Percentiles rank a stretch among this genome's conserved stretches.
Conservation (phyloP, 2,329 filamentous ascomycete species). For the Apiospora pterosperma region DNA sequence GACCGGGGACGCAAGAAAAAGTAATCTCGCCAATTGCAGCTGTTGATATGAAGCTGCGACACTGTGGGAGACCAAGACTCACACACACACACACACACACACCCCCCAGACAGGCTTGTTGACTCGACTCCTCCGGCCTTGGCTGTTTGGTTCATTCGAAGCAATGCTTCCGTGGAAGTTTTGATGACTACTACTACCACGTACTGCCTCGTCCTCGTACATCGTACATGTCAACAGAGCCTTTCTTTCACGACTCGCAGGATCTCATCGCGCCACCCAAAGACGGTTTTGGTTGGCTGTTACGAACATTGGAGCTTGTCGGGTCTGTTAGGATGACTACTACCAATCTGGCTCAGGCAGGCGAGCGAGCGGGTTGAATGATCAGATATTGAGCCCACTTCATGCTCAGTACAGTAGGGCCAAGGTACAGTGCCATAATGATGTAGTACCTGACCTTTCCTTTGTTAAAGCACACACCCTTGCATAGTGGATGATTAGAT, state of each 20-base stretch:
- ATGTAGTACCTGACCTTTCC: not conserved
- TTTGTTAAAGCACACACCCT: not conserved
- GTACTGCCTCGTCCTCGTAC: too few species aligned
- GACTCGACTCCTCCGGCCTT: not conserved
- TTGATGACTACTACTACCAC: too few species aligned
- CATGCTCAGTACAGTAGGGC: not conserved
- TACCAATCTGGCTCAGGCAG: not conserved
- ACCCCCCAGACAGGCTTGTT: not conserved
- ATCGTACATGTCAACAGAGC: not conserved
- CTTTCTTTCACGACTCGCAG: not conserved
- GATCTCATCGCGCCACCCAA: not conserved
- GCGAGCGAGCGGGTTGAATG: too few species aligned
- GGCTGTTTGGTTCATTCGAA: not conserved
- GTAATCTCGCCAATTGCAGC: slow-evolving; percentile 24
- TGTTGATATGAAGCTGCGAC: slow-evolving; percentile 21
- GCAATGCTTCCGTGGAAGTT: not conserved
- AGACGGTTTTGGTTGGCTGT: not conserved
- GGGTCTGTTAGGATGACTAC: not conserved
- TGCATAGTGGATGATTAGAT: slow-evolving; percentile 1
- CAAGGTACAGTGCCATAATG: not conserved
- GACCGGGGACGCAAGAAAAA: slow-evolving; percentile 11
- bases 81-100: not conserved
- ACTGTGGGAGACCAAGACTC: slow-evolving; percentile 9
- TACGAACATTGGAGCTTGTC: not conserved
- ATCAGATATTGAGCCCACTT: not conserved